Evolutionary conservation across 108 stramenopile species (phyloP), one percentile per base, ranked within the genome.

Genomic region (Cyclostephanos invisitatus): DNA sequence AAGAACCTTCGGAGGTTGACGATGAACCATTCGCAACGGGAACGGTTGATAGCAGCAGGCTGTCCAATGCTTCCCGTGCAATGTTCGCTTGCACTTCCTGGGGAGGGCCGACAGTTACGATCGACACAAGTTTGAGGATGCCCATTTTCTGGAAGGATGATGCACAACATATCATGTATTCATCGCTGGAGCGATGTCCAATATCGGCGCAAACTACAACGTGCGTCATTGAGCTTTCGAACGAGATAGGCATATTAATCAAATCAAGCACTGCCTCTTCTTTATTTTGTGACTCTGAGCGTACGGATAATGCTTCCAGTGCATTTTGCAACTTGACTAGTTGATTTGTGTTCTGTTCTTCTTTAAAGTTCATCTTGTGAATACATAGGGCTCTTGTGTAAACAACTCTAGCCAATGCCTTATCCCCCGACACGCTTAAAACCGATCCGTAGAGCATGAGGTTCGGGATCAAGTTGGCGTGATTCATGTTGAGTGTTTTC

Each of bases 391-490:
- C 78, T 28, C 78, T 67, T 51, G 69, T 60, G 46, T 66, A 80
- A 18, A 69, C 68, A 12, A 50, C 42, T 14, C 37, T 56, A 38
- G 78, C 65, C 47, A 63, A 69, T 46, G 56, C 27, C 12, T 46
- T 8, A 46, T 80, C 50, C 5, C 78, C 78, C 21, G 59, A 32
- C 4, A 55, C 67, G 15, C 78, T 67, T 38, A 80, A 73, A 37
- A 74, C 68, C 27, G 51, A 47, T 47, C 78, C 78, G 51, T 80
- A 74, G 17, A 56, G 22, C 78, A 80, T 70, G 7, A 80, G 74
- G 59, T 80, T 80, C 18, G 78, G 78, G 50, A 80, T 80, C 29
- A 80, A 25, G 35, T 80, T 80, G 7, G 73, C 73, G 38, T 80
- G 78, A 25, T 74, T 74, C 56, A 22, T 58, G 22, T 73, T 42